Evolutionary conservation across 139 green algal species (phyloP).

Genomic region (Bryopsis sp.): DNA sequence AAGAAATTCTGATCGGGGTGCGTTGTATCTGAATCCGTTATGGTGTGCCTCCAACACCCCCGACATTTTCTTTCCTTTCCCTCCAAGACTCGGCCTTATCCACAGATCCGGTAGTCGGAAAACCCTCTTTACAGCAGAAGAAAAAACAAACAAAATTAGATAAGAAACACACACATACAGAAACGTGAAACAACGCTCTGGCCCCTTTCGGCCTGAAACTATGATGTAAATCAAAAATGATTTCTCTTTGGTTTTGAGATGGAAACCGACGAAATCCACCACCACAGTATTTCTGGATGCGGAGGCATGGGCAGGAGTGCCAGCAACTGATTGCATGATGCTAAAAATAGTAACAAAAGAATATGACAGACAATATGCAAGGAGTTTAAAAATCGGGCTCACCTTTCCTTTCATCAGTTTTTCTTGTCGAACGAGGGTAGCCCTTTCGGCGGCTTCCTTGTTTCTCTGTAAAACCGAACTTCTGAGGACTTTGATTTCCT

Average conservation of each 20-base stretch:
- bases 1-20: conserved; percentile 71
- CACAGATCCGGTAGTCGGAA: conserved; percentile 86
- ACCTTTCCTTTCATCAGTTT: conserved; percentile 65
- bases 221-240: not conserved
- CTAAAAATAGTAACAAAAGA: too few species aligned
- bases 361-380: too few species aligned
- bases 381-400: too few species aligned
- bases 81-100: conserved; percentile 79
- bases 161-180: conserved; percentile 8
- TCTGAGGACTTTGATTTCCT: conserved; percentile 89
- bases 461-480: conserved; percentile 64
- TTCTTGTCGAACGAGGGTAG: conserved; percentile 92
- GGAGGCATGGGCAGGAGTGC: too few species aligned
- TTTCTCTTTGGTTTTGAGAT: too few species aligned
- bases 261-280: too few species aligned
- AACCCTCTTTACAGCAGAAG: conserved; percentile 39
- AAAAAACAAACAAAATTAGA: not conserved
- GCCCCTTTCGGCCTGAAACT: not conserved
- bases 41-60: conserved; percentile 87
- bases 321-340: too few species aligned
- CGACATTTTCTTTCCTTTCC: conserved; percentile 82
- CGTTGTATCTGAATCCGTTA: conserved; percentile 95
- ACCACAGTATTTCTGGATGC: too few species aligned
- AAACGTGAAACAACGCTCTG: not conserved
- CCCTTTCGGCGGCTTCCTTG: conserved; percentile 85